Evolutionary conservation across 345 rosid genomes (phyloP).

Genomic region (Eucalyptus guilfoylei): DNA sequence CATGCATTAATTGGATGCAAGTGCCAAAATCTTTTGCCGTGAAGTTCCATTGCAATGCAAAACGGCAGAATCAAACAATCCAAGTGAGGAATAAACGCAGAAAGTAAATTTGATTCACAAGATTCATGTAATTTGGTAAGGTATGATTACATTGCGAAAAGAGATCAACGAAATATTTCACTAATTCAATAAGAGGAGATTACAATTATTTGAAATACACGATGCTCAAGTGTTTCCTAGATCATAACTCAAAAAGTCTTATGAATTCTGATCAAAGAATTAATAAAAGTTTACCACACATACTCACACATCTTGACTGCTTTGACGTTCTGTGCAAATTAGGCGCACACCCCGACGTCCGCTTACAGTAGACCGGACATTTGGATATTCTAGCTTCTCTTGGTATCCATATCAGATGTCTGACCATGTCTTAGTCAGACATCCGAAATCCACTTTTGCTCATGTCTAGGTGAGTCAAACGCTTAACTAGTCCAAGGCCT

Average conservation of each 20-base stretch:
- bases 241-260: background rate
- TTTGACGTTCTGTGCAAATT: background rate
- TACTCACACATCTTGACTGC: background rate
- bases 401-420: background rate
- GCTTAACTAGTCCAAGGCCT: background rate
- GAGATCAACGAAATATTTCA: background rate
- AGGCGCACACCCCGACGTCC: background rate
- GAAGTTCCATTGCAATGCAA: background rate
- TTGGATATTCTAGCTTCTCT: background rate
- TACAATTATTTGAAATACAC: background rate
- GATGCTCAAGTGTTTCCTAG: background rate
- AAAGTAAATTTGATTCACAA: background rate
- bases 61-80: background rate
- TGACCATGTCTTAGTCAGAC: background rate
- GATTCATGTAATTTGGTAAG: background rate
- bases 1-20: background rate
- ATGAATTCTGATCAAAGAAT: background rate
- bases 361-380: background rate
- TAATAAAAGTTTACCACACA: background rate
- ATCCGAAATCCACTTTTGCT: background rate
- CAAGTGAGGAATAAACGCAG: background rate
- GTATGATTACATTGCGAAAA: background rate
- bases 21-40: background rate
- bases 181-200: background rate
- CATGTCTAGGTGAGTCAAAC: background rate